Evolutionary conservation across 805 yeast genomes (phyloP), one percentile per base, ranked within the genome.

Genomic region (Schizosaccharomyces octosporus): DNA sequence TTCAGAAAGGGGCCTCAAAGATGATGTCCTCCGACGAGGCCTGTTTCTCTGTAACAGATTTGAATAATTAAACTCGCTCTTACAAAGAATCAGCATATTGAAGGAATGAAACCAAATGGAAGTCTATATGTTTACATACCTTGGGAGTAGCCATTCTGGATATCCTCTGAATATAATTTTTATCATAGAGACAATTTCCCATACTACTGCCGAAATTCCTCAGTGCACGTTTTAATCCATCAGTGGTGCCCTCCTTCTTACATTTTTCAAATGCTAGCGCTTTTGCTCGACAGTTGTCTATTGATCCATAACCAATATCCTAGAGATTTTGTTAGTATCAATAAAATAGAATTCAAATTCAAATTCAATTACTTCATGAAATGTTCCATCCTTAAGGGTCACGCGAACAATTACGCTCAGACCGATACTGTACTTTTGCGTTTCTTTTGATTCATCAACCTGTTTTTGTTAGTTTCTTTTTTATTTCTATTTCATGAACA

Each of bases 201-300:
- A 84, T 71, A 0, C 85, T 82, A 65, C 83, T 80, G 48, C 95
- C 95, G 67, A 87, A 86, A 64, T 84, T 82, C 64, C 94, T 74
- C 61, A 89, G 73, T 15, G 90, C 83, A 60, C 93, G 75, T 71
- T 87, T 88, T 62, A 84, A 71, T 0, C 85, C 96, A 69, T 85
- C 89, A 0, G 89, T 84, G n/a, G 83, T 78, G 0, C 95, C 93
- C 66, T 85, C 93, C 66, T 87, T 85, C 69, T 81, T 82, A 62
- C 94, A 84, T 63, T 85, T 87, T 61, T 81, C 87, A 69, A 79
- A 83, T 0, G 95, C 90, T 72, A 79, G 79, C 1, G 84, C 83
- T 68, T 80, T 82, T 21, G 39, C 48, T 24, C 65, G 62, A 4
- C 66, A 68, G 63, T 82, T 83, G 43, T 82, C 86, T 27, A 80